A percentile compares a stretch with the other conserved stretches of the same genome.
phyloP scores from a whole-genome alignment of 768 basidiomycete genomes.

The Tylopilus rubrobrunneus region DNA sequence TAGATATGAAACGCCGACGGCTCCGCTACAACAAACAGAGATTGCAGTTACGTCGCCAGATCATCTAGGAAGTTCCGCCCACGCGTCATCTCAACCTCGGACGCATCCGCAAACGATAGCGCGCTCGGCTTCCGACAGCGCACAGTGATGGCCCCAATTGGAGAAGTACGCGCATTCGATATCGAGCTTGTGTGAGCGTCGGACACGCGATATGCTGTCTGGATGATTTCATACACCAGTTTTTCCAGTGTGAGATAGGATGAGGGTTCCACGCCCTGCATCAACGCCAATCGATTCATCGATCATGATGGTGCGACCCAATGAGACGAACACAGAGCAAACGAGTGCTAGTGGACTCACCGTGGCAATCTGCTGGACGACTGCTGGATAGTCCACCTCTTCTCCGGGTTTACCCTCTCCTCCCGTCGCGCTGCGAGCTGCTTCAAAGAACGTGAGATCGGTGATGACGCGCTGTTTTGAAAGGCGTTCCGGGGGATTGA shows the following conservation, averaged over 20 bases:
- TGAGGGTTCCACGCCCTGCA: constrained; percentile 13
- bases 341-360: constrained; percentile 6
- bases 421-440: constrained; percentile 9
- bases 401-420: not conserved
- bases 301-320: not conserved
- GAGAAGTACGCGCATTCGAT: constrained; percentile 11
- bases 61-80: not conserved
- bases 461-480: constrained; percentile 61
- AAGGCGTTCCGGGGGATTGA: constrained; percentile 65
- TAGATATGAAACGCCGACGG: not conserved
- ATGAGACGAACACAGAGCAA: not conserved
- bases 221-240: constrained; percentile 41
- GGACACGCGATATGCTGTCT: constrained; percentile 53
- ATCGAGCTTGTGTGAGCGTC: constrained; percentile 34
- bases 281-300: not conserved
- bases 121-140: constrained; percentile 69
- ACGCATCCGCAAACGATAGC: constrained; percentile 59
- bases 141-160: constrained; percentile 43
- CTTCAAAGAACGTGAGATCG: constrained; percentile 46
- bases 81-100: constrained; percentile 60
- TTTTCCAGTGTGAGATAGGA: constrained; percentile 21
- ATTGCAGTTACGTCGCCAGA: not conserved
- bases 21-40: not conserved
- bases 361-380: constrained; percentile 33
- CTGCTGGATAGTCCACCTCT: constrained; percentile 33